phyloP scores from a whole-genome alignment of 2,329 filamentous ascomycete genomes.

The Knoxdaviesia proteae region DNA sequence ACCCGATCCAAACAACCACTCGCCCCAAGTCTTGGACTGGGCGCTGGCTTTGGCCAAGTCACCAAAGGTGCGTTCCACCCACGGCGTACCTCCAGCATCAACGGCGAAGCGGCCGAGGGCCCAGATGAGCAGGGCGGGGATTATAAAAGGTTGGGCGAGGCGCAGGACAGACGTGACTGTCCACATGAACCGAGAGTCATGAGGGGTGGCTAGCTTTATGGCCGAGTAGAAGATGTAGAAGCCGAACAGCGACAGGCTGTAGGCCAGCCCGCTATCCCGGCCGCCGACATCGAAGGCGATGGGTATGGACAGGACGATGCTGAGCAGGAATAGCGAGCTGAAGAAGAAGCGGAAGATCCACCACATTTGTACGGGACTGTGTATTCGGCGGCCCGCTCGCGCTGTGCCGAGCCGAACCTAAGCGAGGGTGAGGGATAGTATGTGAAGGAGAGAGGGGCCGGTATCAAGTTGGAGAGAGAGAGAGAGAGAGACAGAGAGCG shows the following conservation, averaged over 20 bases:
- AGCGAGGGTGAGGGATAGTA: no score
- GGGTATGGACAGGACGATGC: slow-evolving; percentile 87
- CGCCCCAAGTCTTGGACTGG: slow-evolving; percentile 42
- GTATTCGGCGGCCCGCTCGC: not conserved
- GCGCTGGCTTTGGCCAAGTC: slow-evolving; percentile 42
- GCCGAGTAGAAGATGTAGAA: slow-evolving; percentile 84
- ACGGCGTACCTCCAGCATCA: slow-evolving; percentile 56
- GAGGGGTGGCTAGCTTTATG: slow-evolving; percentile 63
- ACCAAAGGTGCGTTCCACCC: slow-evolving; percentile 63
- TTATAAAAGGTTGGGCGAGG: slow-evolving; percentile 66
- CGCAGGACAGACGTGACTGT: slow-evolving; percentile 48
- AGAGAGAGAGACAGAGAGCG: no score
- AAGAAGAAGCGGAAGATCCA: slow-evolving; percentile 60
- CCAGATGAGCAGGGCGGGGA: slow-evolving; percentile 81
- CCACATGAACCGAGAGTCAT: slow-evolving; percentile 53
- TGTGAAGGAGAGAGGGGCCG: no score
- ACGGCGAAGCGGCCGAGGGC: slow-evolving; percentile 87
- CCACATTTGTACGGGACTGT: slow-evolving; percentile 41
- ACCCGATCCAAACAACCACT: slow-evolving; percentile 77
- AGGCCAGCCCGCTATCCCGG: slow-evolving; percentile 79
- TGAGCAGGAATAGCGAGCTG: slow-evolving; percentile 68
- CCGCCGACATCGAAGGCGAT: slow-evolving; percentile 96
- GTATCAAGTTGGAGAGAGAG: no score
- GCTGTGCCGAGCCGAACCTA: no score
- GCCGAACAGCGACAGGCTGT: slow-evolving; percentile 68